Evolutionary conservation across 1,139 yeast species (phyloP).

Genomic region (Geotrichum klebahnii): DNA sequence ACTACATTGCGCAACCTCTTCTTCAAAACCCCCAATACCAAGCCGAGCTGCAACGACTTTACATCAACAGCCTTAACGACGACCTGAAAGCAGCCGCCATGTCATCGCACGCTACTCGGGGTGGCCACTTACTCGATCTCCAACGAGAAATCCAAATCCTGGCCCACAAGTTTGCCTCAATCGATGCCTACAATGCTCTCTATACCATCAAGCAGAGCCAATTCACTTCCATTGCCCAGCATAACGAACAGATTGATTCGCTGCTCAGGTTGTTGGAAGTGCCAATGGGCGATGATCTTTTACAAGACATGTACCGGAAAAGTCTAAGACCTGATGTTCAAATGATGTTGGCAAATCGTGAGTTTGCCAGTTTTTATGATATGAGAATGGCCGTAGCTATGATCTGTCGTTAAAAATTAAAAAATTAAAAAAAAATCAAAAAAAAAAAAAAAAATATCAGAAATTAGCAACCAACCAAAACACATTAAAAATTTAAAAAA

Average conservation of each 20-base stretch:
- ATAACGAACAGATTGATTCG: constrained; percentile 13
- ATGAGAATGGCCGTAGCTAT: not conserved
- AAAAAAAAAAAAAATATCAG: not conserved
- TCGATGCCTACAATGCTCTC: constrained; percentile 18
- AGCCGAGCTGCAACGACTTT: constrained; percentile 14
- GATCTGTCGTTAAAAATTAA: not conserved
- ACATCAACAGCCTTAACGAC: constrained; percentile 7
- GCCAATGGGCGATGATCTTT: constrained; percentile 17
- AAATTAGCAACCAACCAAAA: not conserved
- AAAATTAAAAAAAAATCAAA: not conserved
- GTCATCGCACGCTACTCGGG: too few species aligned
- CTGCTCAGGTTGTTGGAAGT: constrained; percentile 15
- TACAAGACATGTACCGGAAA: constrained; percentile 14
- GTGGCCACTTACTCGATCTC: constrained; percentile 6
- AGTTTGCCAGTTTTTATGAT: not conserved
- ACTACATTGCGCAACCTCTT: constrained; percentile 13
- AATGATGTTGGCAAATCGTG: not conserved
- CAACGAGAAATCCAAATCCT: constrained; percentile 17
- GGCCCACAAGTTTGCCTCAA: constrained; percentile 13
- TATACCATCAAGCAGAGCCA: constrained; percentile 7
- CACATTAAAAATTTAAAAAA: too few species aligned
- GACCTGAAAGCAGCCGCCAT: constrained; percentile 8
- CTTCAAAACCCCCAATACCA: constrained; percentile 16
- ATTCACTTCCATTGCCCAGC: not conserved
- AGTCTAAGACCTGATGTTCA: constrained; percentile 6